Conservation (phyloP, 2,329 filamentous ascomycete species). For the Aspergillus oerlinghausenensis region DNA sequence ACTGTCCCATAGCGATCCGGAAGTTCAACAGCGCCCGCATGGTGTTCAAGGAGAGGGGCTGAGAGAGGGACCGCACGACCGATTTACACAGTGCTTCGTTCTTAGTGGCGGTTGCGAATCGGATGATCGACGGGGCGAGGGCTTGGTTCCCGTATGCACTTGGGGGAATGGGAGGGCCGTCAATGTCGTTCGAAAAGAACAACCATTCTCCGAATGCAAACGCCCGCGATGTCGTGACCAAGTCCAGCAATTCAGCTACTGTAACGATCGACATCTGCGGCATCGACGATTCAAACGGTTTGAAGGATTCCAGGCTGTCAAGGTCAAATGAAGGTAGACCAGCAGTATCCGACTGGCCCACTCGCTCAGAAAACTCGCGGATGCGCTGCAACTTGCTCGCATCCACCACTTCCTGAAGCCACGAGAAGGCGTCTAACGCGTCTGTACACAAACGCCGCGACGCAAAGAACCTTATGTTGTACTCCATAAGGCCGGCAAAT, state of each 20-base stretch:
- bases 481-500: conserved; percentile 30
- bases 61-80: conserved; percentile 25
- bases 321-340: conserved; percentile 16
- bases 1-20: conserved; percentile 29
- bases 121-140: conserved; percentile 50
- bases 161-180: conserved; percentile 50
- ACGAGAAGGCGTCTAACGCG: conserved; percentile 27
- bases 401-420: conserved; percentile 33
- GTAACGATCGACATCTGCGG: conserved; percentile 43
- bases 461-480: conserved; percentile 26
- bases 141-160: conserved; percentile 43
- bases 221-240: conserved; percentile 43
- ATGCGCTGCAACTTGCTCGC: conserved; percentile 33
- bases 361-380: conserved; percentile 24
- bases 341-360: conserved; percentile 11
- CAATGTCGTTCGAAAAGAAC: conserved; percentile 48
- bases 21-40: conserved; percentile 34
- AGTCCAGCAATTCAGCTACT: conserved; percentile 49
- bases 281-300: conserved; percentile 26
- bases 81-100: conserved; percentile 33
- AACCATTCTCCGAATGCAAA: conserved; percentile 52
- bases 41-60: conserved; percentile 32
- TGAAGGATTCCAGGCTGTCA: conserved; percentile 11
- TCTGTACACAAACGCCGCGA: conserved; percentile 20
- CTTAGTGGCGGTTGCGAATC: conserved; percentile 49